phyloP scores from a whole-genome alignment of 768 basidiomycete species.

The Termitomyces sp. region DNA sequence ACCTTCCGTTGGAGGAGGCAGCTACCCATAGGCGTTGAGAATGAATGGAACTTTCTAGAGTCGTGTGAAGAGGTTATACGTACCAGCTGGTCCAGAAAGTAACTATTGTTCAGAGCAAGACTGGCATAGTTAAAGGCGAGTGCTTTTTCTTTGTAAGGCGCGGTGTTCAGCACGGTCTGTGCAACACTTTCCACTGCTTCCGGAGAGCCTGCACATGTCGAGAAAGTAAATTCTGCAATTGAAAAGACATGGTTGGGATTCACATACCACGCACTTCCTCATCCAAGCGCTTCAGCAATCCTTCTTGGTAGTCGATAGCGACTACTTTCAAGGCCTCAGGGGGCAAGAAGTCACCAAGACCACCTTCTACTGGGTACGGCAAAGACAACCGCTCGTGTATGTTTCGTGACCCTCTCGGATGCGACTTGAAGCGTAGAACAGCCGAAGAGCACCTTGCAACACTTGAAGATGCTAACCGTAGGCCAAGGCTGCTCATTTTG shows the following conservation, averaged over 20 bases:
- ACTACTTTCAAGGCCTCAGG: conserved; percentile 69
- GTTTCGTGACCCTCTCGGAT: conserved; percentile 30
- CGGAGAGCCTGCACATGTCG: conserved; percentile 46
- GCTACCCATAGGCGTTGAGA: conserved; percentile 28
- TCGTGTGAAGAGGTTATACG: conserved; percentile 28
- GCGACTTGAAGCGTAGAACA: conserved; percentile 23
- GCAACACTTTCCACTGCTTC: conserved; percentile 58
- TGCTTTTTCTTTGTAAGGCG: conserved; percentile 53
- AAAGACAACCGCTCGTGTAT: conserved; percentile 55
- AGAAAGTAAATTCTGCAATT: conserved; percentile 5
- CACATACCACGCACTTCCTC: conserved; percentile 70
- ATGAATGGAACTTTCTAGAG: conserved; percentile 1
- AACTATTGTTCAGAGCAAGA: conserved; percentile 91
- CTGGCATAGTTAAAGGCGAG: conserved; percentile 90
- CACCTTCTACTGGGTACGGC: conserved; percentile 66
- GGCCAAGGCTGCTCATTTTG: conserved; percentile 28
- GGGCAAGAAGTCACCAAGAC: conserved; percentile 78
- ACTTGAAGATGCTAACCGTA: conserved; percentile 28
- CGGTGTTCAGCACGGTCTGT: conserved; percentile 71
- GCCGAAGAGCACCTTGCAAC: conserved; percentile 17
- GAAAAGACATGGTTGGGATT: neutral
- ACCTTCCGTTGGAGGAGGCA: conserved; percentile 36
- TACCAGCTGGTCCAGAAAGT: conserved; percentile 88
- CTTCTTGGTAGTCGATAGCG: conserved; percentile 84
- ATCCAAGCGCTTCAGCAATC: conserved; percentile 75